These are phyloP conservation scores for Apiospora marii DNA, from an alignment of 2,329 filamentous ascomycete species.

Conservation along the genomic window DNA sequence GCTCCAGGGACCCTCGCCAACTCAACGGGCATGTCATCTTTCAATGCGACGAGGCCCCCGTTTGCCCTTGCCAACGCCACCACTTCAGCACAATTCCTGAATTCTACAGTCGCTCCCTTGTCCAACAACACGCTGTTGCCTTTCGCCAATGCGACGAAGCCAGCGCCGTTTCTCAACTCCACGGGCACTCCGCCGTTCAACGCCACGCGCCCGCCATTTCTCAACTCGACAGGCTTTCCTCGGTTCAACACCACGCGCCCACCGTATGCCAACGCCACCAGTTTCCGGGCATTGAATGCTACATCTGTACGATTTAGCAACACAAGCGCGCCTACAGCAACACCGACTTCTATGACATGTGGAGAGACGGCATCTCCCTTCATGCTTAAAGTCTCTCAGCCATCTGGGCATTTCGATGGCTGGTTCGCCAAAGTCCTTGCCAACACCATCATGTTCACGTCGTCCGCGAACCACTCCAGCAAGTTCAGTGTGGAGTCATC, in stretches of 20 bases:
- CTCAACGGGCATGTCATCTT: background rate
- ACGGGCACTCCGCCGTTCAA: conserved; percentile 27
- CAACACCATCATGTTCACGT: conserved; percentile 39
- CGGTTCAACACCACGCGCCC: conserved; percentile 24
- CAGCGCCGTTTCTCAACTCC: conserved; percentile 28
- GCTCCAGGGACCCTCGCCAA: background rate
- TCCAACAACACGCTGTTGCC: conserved; percentile 26
- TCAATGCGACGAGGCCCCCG: background rate
- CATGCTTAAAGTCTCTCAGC: conserved; percentile 38
- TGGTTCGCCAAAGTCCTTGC: conserved; percentile 42
- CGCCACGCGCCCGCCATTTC: conserved; percentile 24
- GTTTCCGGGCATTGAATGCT: conserved; percentile 27
- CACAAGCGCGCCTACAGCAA: conserved; percentile 25
- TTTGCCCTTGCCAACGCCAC: conserved; percentile 21
- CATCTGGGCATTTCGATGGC: conserved; percentile 39
- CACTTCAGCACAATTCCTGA: conserved; percentile 27
- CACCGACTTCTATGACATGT: conserved; percentile 32
- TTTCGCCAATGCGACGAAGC: conserved; percentile 26
- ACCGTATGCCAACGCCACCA: conserved; percentile 29
- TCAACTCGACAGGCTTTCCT: conserved; percentile 28
- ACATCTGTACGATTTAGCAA: conserved; percentile 26
- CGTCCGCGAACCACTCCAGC: conserved; percentile 30
- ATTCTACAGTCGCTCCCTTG: conserved; percentile 19
- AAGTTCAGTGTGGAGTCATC: conserved; percentile 38
- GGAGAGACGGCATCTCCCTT: conserved; percentile 38